Conservation (phyloP, 805 yeast genomes). For the Sugiyamaella chiloensis region DNA sequence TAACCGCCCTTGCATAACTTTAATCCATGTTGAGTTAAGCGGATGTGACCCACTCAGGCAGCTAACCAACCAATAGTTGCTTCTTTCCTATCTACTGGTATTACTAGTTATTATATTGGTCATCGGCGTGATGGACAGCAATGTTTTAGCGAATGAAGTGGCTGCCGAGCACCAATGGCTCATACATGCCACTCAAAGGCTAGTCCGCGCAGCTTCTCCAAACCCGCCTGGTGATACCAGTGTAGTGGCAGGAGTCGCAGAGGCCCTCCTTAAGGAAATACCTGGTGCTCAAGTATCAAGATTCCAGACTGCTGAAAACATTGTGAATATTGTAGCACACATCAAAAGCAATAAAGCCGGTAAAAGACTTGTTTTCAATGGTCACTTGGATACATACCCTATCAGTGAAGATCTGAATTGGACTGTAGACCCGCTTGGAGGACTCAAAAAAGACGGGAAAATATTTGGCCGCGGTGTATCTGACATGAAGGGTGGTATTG, state of each 20-base stretch:
- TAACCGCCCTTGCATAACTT: too few relatives aligned
- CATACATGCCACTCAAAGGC: not conserved
- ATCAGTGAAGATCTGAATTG: not conserved
- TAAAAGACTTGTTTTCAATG: not conserved
- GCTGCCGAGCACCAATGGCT: not conserved
- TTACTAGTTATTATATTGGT: too few relatives aligned
- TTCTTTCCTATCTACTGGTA: too few relatives aligned
- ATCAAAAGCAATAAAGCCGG: not conserved
- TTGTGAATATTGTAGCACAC: not conserved
- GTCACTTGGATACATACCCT: not conserved
- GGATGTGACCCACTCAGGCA: too few relatives aligned
- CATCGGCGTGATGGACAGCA: too few relatives aligned
- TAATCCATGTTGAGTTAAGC: too few relatives aligned
- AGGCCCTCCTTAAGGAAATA: not conserved
- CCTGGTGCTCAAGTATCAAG: not conserved
- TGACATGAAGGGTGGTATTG: slow-evolving; percentile 90
- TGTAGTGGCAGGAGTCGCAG: not conserved
- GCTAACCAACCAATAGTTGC: too few relatives aligned
- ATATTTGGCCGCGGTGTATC: slow-evolving; percentile 89
- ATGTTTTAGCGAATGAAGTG: not conserved
- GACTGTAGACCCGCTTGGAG: not conserved
- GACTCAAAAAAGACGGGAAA: slow-evolving; percentile 57
- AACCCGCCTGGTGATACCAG: slow-evolving; percentile 1
- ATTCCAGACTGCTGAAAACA: not conserved
- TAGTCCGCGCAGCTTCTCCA: not conserved